phyloP scores from a whole-genome alignment of 2,329 filamentous ascomycete genomes.

The Hypoxylon sp. region DNA sequence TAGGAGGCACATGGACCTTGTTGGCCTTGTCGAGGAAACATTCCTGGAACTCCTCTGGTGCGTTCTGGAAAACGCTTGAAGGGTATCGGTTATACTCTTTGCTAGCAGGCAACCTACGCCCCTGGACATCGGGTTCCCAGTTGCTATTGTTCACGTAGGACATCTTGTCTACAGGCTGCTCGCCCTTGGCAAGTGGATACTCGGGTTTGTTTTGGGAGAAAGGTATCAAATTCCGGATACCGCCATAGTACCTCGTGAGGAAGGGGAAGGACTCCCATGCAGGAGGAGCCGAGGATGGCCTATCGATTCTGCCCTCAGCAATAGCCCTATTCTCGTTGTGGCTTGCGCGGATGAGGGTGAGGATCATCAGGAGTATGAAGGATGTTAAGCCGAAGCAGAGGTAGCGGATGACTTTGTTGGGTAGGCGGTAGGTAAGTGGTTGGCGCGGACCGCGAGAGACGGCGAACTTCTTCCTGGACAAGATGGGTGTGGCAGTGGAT shows the following conservation, averaged over 20 bases:
- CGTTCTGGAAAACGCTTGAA: conserved; percentile 47
- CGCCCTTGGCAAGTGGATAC: conserved; percentile 75
- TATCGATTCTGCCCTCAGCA: conserved; percentile 58
- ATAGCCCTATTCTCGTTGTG: conserved; percentile 72
- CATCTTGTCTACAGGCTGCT: conserved; percentile 55
- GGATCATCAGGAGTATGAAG: conserved; percentile 77
- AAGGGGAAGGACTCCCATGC: conserved; percentile 88
- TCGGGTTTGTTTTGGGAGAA: conserved; percentile 75
- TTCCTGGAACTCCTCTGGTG: conserved; percentile 66
- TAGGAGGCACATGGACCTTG: conserved; percentile 70
- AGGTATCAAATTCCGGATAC: conserved; percentile 75
- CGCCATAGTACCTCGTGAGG: conserved; percentile 88
- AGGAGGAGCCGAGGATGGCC: conserved; percentile 66
- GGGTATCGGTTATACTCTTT: conserved; percentile 60
- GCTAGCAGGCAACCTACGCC: conserved; percentile 54
- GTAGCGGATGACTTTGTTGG: conserved; percentile 77
- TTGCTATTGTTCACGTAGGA: conserved; percentile 47
- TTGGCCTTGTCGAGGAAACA: conserved; percentile 80
- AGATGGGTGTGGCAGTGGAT: conserved; percentile 54
- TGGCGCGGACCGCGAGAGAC: conserved; percentile 46
- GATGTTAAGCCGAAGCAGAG: conserved; percentile 76
- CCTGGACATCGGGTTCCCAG: conserved; percentile 41
- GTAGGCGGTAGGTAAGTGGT: conserved; percentile 66
- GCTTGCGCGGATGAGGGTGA: conserved; percentile 77
- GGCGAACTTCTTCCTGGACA: conserved; percentile 50